These are phyloP conservation scores for Davidsoniella eucalypti DNA, from an alignment of 2,329 filamentous ascomycete species.

Conservation along the genomic window DNA sequence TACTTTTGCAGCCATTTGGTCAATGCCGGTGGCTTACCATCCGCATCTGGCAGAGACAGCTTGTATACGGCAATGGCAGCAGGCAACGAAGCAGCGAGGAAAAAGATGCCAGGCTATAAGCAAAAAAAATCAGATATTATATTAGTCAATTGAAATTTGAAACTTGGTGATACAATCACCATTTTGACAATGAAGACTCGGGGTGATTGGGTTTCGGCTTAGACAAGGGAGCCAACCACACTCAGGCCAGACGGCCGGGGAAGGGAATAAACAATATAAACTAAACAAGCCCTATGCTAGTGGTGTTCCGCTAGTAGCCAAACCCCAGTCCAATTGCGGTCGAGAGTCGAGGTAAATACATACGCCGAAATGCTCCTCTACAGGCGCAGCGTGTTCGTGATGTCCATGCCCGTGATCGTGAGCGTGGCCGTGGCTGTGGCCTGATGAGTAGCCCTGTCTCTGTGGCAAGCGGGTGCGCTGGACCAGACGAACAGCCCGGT, in stretches of 20 bases:
- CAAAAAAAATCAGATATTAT: too few species aligned
- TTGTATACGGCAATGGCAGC: slow-evolving; percentile 29
- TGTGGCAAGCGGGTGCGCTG: slow-evolving; percentile 20
- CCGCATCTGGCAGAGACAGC: slow-evolving; percentile 29
- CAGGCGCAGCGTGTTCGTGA: slow-evolving; percentile 26
- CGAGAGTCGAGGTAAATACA: slow-evolving; percentile 17
- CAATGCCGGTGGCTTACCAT: slow-evolving; percentile 34
- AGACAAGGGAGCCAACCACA: too few species aligned
- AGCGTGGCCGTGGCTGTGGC: slow-evolving; percentile 27
- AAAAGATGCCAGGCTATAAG: slow-evolving; percentile 32
- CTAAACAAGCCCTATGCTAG: too few species aligned
- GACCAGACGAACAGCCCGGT: slow-evolving; percentile 25
- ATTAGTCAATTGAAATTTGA: too few species aligned
- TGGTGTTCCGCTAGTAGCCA: too few species aligned
- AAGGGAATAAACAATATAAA: too few species aligned
- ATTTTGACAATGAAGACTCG: too few species aligned
- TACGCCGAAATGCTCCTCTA: slow-evolving; percentile 42
- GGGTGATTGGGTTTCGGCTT: too few species aligned
- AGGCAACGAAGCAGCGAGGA: slow-evolving; percentile 29
- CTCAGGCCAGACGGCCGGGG: too few species aligned
- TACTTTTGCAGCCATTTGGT: slow-evolving; percentile 30
- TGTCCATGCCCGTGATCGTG: slow-evolving; percentile 26
- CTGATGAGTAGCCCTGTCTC: slow-evolving; percentile 34
- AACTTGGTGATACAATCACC: not conserved
- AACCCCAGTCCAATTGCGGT: too few species aligned